Percentiles rank a stretch among this genome's conserved stretches.
Conservation (phyloP, 306 rosid species). For the Pueraria montana region DNA sequence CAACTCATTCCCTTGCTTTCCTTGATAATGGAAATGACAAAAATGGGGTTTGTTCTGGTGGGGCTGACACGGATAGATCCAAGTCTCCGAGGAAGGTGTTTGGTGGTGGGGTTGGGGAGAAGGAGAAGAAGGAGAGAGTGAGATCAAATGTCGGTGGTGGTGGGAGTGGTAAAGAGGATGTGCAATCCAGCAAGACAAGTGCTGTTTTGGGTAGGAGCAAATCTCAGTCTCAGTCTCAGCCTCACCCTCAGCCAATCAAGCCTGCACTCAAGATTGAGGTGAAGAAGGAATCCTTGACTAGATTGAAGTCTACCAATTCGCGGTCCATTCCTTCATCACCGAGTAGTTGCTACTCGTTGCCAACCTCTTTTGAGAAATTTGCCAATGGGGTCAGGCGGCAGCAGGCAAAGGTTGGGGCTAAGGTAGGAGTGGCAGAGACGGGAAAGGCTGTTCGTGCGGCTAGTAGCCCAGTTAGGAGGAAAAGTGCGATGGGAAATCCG, state of each 20-base stretch:
- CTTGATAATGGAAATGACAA: conserved; percentile 43
- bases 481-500: conserved; percentile 62
- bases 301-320: conserved; percentile 68
- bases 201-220: conserved; percentile 53
- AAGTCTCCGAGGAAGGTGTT: conserved; percentile 45
- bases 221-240: conserved; percentile 55
- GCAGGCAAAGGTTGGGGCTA: conserved; percentile 62
- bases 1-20: conserved; percentile 79
- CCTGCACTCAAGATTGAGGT: conserved; percentile 61
- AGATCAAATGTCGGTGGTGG: conserved; percentile 53
- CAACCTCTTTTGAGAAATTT: conserved; percentile 87
- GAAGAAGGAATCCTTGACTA: conserved; percentile 71
- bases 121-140: conserved; percentile 51
- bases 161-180: conserved; percentile 62
- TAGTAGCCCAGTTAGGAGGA: conserved; percentile 59
- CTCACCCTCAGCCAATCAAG: conserved; percentile 40
- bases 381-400: conserved; percentile 84
- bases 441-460: conserved; percentile 59
- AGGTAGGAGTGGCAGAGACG: conserved; percentile 63
- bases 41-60: conserved; percentile 49
- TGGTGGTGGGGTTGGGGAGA: conserved; percentile 46
- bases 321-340: conserved; percentile 90
- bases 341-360: conserved; percentile 86
- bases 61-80: conserved; percentile 45
- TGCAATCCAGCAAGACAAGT: conserved; percentile 55